Percentiles rank a stretch among this genome's conserved stretches.
Evolutionary conservation across 805 yeast genomes (phyloP).

Genomic region (Sugiyamaella qingdaonensis): DNA sequence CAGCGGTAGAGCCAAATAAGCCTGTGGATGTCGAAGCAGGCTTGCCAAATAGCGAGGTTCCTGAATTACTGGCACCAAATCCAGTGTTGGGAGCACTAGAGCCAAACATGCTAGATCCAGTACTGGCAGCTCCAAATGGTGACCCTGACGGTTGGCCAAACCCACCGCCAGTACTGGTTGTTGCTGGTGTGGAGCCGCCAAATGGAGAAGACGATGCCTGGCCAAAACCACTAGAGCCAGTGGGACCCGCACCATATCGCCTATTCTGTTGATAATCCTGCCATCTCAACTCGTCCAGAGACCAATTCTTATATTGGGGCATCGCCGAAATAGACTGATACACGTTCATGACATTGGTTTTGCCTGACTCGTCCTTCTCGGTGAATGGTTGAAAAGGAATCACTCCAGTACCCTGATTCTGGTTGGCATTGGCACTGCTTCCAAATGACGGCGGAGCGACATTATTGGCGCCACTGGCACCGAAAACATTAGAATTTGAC

Average conservation of each 20-base stretch:
- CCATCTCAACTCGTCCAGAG: slow-evolving; percentile 81
- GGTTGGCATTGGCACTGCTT: slow-evolving; percentile 24
- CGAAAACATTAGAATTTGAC: slow-evolving; percentile 42
- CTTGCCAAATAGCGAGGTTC: slow-evolving; percentile 28
- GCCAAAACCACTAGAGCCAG: slow-evolving; percentile 23
- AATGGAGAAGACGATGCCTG: slow-evolving; percentile 38
- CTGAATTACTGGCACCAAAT: slow-evolving; percentile 30
- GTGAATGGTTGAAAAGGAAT: slow-evolving; percentile 64
- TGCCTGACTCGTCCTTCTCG: slow-evolving; percentile 60
- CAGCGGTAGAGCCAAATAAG: neutral
- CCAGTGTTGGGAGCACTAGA: slow-evolving; percentile 26
- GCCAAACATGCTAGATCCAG: slow-evolving; percentile 23
- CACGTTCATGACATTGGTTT: slow-evolving; percentile 49
- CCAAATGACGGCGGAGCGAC: slow-evolving; percentile 33
- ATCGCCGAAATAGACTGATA: slow-evolving; percentile 77
- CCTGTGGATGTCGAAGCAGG: slow-evolving; percentile 16
- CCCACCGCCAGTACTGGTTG: slow-evolving; percentile 29
- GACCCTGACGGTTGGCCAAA: slow-evolving; percentile 22
- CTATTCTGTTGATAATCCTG: slow-evolving; percentile 82
- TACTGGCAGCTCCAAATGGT: slow-evolving; percentile 38
- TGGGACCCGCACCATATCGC: slow-evolving; percentile 48
- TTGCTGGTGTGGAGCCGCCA: slow-evolving; percentile 29
- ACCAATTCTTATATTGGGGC: slow-evolving; percentile 83
- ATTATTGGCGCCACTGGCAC: slow-evolving; percentile 19
- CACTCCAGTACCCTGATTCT: slow-evolving; percentile 60